Conservation (phyloP, 306 rosid species). For the Pyrus communis region DNA sequence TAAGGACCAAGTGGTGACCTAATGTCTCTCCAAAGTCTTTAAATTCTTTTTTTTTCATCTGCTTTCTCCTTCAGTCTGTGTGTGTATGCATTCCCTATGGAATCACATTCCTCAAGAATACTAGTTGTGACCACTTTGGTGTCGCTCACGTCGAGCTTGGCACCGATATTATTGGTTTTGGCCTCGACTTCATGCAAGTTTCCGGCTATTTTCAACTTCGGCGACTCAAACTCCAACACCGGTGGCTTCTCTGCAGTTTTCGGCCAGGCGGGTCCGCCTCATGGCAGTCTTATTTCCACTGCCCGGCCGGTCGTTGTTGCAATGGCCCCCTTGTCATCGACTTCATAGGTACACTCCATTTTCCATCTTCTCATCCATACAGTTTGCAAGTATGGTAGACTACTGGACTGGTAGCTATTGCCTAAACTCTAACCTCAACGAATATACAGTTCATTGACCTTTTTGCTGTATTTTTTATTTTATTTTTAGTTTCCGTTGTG, state of each 20-base stretch:
- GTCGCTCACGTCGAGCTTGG: constrained; percentile 2
- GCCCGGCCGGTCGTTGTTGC: constrained; percentile 52
- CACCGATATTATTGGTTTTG: not conserved
- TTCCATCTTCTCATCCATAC: not conserved
- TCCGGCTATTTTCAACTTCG: constrained; percentile 77
- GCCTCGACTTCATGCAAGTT: constrained; percentile 39
- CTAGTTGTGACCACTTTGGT: constrained; percentile 7
- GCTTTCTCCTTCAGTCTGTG: not conserved
- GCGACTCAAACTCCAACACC: constrained; percentile 88
- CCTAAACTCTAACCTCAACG: not conserved
- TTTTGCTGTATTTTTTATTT: too few relatives aligned
- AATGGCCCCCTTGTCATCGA: constrained; percentile 75
- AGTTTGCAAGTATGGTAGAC: not conserved
- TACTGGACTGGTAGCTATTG: not conserved
- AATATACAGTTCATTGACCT: not conserved
- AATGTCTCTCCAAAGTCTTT: not conserved
- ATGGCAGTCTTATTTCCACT: constrained; percentile 56
- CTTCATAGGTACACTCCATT: constrained; percentile 44
- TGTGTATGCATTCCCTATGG: constrained; percentile 3
- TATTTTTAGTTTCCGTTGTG: too few relatives aligned
- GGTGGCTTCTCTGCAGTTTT: constrained; percentile 90
- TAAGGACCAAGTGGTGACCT: not conserved
- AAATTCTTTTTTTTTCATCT: not conserved
- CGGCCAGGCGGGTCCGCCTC: constrained; percentile 63
- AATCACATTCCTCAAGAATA: constrained; percentile 1